Conservation (phyloP, 257 asterid genomes). For the Anisodus tanguticus region DNA sequence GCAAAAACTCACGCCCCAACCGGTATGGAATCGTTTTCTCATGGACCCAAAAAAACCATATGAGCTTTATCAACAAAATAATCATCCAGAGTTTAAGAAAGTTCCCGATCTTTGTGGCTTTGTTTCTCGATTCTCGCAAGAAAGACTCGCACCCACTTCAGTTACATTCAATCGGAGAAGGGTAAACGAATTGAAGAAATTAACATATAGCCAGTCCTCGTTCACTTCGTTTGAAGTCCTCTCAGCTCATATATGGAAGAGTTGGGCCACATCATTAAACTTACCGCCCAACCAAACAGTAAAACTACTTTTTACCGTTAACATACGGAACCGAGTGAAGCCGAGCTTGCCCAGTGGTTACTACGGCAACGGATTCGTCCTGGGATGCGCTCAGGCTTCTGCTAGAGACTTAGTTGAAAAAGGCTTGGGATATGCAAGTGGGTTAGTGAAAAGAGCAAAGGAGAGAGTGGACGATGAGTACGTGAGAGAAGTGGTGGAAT, state of each 20-base stretch:
- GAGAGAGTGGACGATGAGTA: conserved; percentile 60
- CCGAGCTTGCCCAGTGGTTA: conserved; percentile 65
- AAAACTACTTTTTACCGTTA: conserved; percentile 58
- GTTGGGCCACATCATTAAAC: conserved; percentile 64
- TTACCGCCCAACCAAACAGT: conserved; percentile 51
- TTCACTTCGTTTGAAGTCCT: conserved; percentile 66
- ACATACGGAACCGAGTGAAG: conserved; percentile 57
- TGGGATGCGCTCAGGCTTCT: conserved; percentile 56
- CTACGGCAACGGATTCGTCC: conserved; percentile 71
- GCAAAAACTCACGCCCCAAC: conserved; percentile 23
- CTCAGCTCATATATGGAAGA: conserved; percentile 59
- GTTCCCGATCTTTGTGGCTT: conserved; percentile 58
- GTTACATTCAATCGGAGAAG: conserved; percentile 38
- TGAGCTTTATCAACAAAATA: not conserved
- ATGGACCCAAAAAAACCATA: not conserved
- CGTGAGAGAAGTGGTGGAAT: conserved; percentile 63
- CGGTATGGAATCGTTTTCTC: conserved; percentile 58
- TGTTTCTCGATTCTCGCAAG: conserved; percentile 40
- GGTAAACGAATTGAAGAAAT: conserved; percentile 52
- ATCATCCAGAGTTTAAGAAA: conserved; percentile 54
- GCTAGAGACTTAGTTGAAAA: conserved; percentile 43
- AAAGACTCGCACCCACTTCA: conserved; percentile 54
- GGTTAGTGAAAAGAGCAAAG: conserved; percentile 53
- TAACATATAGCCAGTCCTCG: conserved; percentile 21
- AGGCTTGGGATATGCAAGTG: conserved; percentile 48